phyloP scores from a whole-genome alignment of 352 stramenopile species.

The Phytophthora hibernalis region DNA sequence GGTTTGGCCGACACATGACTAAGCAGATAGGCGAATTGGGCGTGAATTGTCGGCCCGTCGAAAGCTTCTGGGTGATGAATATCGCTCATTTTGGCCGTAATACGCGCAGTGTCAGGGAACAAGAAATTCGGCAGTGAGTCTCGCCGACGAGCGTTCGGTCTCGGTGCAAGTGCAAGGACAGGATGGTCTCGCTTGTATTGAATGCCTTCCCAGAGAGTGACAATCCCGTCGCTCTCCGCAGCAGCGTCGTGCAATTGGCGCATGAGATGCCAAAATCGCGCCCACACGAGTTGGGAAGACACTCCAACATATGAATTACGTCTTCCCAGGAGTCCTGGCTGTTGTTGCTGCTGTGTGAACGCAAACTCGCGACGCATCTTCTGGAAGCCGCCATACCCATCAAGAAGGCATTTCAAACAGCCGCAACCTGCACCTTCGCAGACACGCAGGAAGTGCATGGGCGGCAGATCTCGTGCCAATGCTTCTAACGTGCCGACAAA shows the following conservation, averaged over 20 bases:
- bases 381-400: conserved; percentile 84
- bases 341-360: conserved; percentile 23
- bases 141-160: conserved; percentile 50
- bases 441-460: conserved; percentile 61
- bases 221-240: conserved; percentile 67
- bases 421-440: conserved; percentile 81
- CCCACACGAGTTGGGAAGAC: conserved; percentile 75
- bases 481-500: conserved; percentile 79
- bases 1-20: conserved; percentile 23
- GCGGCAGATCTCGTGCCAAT: conserved; percentile 55
- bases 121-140: conserved; percentile 70
- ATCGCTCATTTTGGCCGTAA: conserved; percentile 59
- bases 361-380: conserved; percentile 68
- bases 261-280: conserved; percentile 86
- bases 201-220: conserved; percentile 60
- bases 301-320: conserved; percentile 44
- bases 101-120: conserved; percentile 71
- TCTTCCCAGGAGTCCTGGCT: conserved; percentile 3
- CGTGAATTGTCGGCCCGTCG: conserved; percentile 55
- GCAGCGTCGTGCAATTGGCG: conserved; percentile 75
- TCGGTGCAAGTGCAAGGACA: conserved; percentile 46
- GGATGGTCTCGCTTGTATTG: conserved; percentile 37
- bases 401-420: conserved; percentile 84
- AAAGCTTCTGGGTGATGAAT: conserved; percentile 62
- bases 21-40: conserved; percentile 53